Percentiles rank a stretch among this genome's conserved stretches.
Conservation (phyloP, 1,284 basidiomycete genomes). For the Rhizoctonia solani region DNA sequence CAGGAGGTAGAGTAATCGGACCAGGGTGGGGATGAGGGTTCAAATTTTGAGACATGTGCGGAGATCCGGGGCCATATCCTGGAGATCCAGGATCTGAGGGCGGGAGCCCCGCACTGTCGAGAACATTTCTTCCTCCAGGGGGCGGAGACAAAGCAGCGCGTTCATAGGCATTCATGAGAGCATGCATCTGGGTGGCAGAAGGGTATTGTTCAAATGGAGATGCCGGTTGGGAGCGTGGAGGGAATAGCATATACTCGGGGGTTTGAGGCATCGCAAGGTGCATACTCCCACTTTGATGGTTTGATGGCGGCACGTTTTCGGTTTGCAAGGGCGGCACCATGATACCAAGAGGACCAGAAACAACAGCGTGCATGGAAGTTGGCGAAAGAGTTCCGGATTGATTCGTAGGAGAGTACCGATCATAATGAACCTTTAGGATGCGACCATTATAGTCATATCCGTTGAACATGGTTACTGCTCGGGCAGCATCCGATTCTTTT, state of each 20-base stretch:
- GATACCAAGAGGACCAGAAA: slow-evolving; percentile 18
- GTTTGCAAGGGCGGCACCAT: slow-evolving; percentile 21
- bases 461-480: slow-evolving; percentile 84
- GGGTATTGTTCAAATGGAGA: slow-evolving; percentile 37
- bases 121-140: slow-evolving; percentile 3
- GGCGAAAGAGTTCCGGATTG: slow-evolving; percentile 27
- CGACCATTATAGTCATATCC: slow-evolving; percentile 84
- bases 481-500: slow-evolving; percentile 81
- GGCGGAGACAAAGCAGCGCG: slow-evolving; percentile 22
- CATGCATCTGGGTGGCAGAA: slow-evolving; percentile 17
- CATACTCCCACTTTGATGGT: neutral
- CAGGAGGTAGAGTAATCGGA: slow-evolving; percentile 36
- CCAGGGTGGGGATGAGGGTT: slow-evolving; percentile 35
- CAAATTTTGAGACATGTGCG: neutral
- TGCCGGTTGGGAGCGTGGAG: slow-evolving; percentile 33
- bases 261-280: slow-evolving; percentile 29
- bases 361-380: slow-evolving; percentile 18
- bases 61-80: slow-evolving; percentile 22
- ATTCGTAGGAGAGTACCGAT: slow-evolving; percentile 30
- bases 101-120: neutral
- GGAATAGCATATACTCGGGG: slow-evolving; percentile 28
- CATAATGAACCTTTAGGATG: slow-evolving; percentile 39
- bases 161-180: slow-evolving; percentile 16
- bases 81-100: slow-evolving; percentile 26
- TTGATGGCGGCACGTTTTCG: neutral